Conservation (phyloP, 1,284 basidiomycete species). For the Ustilago lituana region DNA sequence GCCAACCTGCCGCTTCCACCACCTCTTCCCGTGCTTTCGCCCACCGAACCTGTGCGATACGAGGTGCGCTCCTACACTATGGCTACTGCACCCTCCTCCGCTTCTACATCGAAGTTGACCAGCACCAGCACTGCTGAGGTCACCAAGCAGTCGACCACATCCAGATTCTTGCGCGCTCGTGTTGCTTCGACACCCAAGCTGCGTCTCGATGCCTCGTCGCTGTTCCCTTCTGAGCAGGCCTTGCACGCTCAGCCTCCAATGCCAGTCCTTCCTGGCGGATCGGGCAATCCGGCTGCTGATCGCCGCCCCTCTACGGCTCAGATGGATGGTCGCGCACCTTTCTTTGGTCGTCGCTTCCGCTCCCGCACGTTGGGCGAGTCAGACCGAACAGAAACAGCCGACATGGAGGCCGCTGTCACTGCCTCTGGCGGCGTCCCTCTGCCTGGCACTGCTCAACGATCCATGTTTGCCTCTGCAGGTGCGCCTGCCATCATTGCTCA, state of each 20-base stretch:
- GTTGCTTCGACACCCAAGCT: conserved; percentile 47
- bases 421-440: background rate
- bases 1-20: conserved; percentile 1
- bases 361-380: conserved; percentile 50
- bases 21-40: background rate
- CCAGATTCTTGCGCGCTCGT: conserved; percentile 29
- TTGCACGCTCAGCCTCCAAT: conserved; percentile 17
- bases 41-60: conserved; percentile 14
- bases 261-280: conserved; percentile 10
- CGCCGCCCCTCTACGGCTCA: conserved; percentile 42
- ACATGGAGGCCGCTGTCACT: conserved; percentile 14
- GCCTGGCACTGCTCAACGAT: conserved; percentile 6
- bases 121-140: background rate
- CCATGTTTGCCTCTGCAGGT: background rate
- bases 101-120: background rate
- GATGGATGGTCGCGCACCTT: conserved; percentile 28
- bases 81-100: background rate
- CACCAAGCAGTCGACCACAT: conserved; percentile 1
- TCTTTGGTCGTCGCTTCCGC: conserved; percentile 46
- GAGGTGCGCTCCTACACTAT: conserved; percentile 25
- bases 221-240: conserved; percentile 13
- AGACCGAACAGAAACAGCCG: conserved; percentile 18
- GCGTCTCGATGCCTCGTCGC: conserved; percentile 14
- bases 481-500: conserved; percentile 2
- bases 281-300: background rate